A percentile compares a stretch with the other conserved stretches of the same genome.
These are phyloP conservation scores for Neofusicoccum cordaticola DNA, from an alignment of 2,329 filamentous ascomycete species.

Conservation along the genomic window DNA sequence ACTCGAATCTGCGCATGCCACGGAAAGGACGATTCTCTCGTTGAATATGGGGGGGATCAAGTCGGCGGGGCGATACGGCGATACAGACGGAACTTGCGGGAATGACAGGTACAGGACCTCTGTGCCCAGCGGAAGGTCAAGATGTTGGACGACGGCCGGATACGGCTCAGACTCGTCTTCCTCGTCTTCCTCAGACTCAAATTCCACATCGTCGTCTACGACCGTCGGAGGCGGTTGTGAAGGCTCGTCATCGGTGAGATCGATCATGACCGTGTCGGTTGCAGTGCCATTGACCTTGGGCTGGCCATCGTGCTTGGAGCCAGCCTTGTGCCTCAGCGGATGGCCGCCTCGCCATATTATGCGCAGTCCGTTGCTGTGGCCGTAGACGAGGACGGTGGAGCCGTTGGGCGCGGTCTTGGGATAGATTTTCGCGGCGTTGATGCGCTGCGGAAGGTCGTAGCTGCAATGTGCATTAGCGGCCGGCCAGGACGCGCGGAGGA, in stretches of 20 bases:
- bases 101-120: conserved; percentile 55
- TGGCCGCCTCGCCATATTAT: conserved; percentile 61
- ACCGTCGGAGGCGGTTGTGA: conserved; percentile 20
- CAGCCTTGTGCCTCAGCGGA: conserved; percentile 37
- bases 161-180: conserved; percentile 57
- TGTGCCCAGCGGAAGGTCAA: conserved; percentile 55
- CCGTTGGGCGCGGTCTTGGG: conserved; percentile 59
- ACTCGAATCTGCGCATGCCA: conserved; percentile 57
- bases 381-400: conserved; percentile 61
- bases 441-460: conserved; percentile 59
- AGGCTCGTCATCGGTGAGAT: conserved; percentile 54
- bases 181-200: conserved; percentile 57
- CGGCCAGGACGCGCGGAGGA: too few species aligned
- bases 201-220: conserved; percentile 36
- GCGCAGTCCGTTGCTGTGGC: conserved; percentile 56
- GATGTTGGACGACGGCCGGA: conserved; percentile 51
- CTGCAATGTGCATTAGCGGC: conserved; percentile 34
- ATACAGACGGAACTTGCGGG: conserved; percentile 37
- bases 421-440: conserved; percentile 56
- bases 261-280: conserved; percentile 51
- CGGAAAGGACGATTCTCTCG: conserved; percentile 52
- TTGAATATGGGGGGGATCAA: conserved; percentile 48
- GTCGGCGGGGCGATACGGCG: conserved; percentile 30
- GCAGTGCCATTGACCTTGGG: conserved; percentile 41
- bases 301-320: conserved; percentile 27